Percentiles rank a stretch among this genome's conserved stretches.
Evolutionary conservation across 176 grass and related monocot species (phyloP).

Genomic region (Musa schizocarpa): DNA sequence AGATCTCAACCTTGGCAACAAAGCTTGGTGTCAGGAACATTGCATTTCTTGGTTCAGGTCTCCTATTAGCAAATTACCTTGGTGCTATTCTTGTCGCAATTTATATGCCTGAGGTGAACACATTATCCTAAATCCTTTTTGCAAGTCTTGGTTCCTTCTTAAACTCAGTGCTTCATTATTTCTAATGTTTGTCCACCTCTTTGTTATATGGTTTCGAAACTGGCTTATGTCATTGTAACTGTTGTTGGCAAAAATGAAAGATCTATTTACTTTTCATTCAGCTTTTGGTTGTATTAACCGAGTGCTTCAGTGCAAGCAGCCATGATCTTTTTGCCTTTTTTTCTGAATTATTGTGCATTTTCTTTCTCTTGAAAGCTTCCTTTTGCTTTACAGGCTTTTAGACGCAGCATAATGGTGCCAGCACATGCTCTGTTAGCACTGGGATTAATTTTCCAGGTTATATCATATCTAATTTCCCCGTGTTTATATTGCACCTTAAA

Average conservation of each 20-base stretch:
- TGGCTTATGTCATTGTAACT: neutral
- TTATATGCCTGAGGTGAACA: slow-evolving; percentile 70
- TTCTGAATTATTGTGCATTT: slow-evolving; percentile 5
- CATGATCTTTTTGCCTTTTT: neutral
- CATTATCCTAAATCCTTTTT: slow-evolving; percentile 5
- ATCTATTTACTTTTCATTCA: neutral
- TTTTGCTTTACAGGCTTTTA: slow-evolving; percentile 60
- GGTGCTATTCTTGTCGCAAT: slow-evolving; percentile 70
- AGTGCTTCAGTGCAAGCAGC: neutral
- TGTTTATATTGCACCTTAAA: neutral
- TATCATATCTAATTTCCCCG: neutral
- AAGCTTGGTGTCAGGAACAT: slow-evolving; percentile 99
- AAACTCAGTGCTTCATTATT: slow-evolving; percentile 3
- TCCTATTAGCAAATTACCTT: slow-evolving; percentile 81
- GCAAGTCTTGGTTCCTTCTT: neutral
- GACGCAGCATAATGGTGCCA: slow-evolving; percentile 66
- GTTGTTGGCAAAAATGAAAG: neutral
- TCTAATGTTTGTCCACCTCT: neutral
- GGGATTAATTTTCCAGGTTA: slow-evolving; percentile 86
- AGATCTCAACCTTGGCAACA: slow-evolving; percentile 96
- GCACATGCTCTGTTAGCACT: slow-evolving; percentile 56
- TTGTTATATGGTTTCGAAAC: neutral
- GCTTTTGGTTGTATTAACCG: neutral
- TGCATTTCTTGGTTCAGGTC: slow-evolving; percentile 80
- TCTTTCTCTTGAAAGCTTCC: slow-evolving; percentile 17